These are phyloP conservation scores for Rhinocladiella similis DNA, from an alignment of 2,329 filamentous ascomycete genomes.

Conservation along the genomic window DNA sequence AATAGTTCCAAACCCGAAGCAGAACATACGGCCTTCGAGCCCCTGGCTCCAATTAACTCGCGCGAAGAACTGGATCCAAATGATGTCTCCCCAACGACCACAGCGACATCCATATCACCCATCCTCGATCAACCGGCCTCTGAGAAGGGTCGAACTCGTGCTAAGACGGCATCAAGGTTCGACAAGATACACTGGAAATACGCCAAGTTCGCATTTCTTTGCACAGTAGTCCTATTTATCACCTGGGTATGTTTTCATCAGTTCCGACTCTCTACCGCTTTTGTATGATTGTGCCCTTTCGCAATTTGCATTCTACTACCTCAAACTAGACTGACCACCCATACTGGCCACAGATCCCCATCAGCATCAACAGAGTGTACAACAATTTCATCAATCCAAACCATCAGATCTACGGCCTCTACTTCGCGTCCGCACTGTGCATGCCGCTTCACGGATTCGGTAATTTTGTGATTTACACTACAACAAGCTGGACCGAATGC, in stretches of 20 bases:
- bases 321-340: too few species aligned
- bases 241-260: conserved; percentile 16
- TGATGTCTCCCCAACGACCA: not conserved
- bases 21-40: conserved; percentile 11
- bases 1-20: not conserved
- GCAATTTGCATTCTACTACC: too few species aligned
- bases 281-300: too few species aligned
- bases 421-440: conserved; percentile 16
- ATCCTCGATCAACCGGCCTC: conserved; percentile 5
- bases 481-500: conserved; percentile 19
- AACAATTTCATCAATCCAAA: conserved; percentile 21
- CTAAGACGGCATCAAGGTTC: conserved; percentile 13
- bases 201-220: conserved; percentile 22
- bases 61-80: conserved; percentile 7
- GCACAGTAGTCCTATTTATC: conserved; percentile 21
- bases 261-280: not conserved
- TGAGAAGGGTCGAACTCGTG: conserved; percentile 1
- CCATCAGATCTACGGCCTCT: conserved; percentile 21
- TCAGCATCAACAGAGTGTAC: conserved; percentile 21
- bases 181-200: conserved; percentile 22
- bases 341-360: conserved; percentile 9
- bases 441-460: conserved; percentile 22
- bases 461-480: conserved; percentile 20
- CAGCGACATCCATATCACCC: not conserved
- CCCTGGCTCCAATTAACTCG: conserved; percentile 13